Evolutionary conservation across 495 filamentous ascomycete genomes (phyloP), one percentile per base, ranked within the genome.

Genomic region (Pseudotulostoma volvatum): DNA sequence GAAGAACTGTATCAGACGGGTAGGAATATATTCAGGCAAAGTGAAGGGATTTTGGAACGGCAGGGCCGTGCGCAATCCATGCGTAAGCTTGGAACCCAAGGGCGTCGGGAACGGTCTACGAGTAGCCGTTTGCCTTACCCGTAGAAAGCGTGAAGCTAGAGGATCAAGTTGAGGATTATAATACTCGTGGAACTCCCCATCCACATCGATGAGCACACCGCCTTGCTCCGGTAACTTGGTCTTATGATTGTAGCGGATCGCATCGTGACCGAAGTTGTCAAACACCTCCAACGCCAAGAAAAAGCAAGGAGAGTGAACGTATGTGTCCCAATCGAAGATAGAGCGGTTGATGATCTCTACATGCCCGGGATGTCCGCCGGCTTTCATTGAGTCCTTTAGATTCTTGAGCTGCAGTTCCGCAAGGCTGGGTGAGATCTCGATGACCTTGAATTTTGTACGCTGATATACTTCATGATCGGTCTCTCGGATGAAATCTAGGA

Each of bases 201-300:
- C 50, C 7, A 59, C 60, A 51, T 93, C 84, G 57, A 96, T 84
- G 16, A 96, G 60, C 8, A 94, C 90, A 30, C 70, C 73, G 31
- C 83, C 84, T 59, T 99, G 90, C 34, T 90, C 68, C 0, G 87
- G 78, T 34, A 74, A 51, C 49, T 81, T 76, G 13, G 84, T 92
- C 23, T 57, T 49, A 4, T 70, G 59, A 56, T 94, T 76, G 66
- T 93, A 95, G 45, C 90, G 84, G 48, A 99, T 72, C 31, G 76
- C 68, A 62, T 99, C 90, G 62, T 99, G 90, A 16, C 82, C 76
- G 59, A 99, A 96, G 59, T 99, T 99, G 61, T 99, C 90, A 50
- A 95, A 87, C 40, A 99, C 90, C 53, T 99, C 90, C 48, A 99
- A 77, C n/a, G 87, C 90, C 3, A 99, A 71, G 65, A 99, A 95